Evolutionary conservation across 257 asterid species (phyloP).

Genomic region (Lycium ferocissimum): DNA sequence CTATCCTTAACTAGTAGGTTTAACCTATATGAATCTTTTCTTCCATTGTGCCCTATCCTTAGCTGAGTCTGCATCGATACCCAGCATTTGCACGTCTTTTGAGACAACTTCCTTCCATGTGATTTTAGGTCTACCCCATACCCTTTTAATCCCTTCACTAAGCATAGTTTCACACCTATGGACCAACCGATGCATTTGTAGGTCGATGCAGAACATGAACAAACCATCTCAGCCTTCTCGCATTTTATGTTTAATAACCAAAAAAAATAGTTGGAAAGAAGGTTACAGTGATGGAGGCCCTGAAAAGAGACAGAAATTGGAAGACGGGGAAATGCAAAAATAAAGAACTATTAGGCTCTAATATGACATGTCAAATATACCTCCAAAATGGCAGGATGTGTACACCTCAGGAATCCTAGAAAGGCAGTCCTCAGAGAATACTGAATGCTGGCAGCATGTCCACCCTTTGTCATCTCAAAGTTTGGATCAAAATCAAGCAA

Average conservation of each 20-base stretch:
- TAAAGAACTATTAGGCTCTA: conserved; percentile 34
- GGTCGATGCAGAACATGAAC: not conserved
- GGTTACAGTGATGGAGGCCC: not conserved
- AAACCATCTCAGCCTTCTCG: not conserved
- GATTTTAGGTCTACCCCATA: not conserved
- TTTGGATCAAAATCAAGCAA: conserved; percentile 72
- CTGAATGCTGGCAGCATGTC: conserved; percentile 79
- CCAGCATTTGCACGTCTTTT: not conserved
- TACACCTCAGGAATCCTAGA: conserved; percentile 91
- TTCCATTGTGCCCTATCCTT: not conserved
- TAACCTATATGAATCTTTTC: not conserved
- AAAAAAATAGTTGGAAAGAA: not conserved
- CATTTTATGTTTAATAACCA: not conserved
- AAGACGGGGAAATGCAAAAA: conserved; percentile 25
- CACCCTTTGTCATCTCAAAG: conserved; percentile 66
- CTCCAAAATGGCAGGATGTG: conserved; percentile 78
- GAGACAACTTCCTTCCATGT: not conserved
- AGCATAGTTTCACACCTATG: not conserved
- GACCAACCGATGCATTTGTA: not conserved
- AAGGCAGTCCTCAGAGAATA: conserved; percentile 89
- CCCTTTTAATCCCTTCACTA: not conserved
- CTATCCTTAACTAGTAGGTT: not conserved
- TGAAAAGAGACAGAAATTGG: not conserved
- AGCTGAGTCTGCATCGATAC: not conserved
- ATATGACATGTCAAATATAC: conserved; percentile 46